Evolutionary conservation across 1,284 basidiomycete genomes (phyloP), one percentile per base, ranked within the genome.

Genomic region (Fistulinella cinereoalba): DNA sequence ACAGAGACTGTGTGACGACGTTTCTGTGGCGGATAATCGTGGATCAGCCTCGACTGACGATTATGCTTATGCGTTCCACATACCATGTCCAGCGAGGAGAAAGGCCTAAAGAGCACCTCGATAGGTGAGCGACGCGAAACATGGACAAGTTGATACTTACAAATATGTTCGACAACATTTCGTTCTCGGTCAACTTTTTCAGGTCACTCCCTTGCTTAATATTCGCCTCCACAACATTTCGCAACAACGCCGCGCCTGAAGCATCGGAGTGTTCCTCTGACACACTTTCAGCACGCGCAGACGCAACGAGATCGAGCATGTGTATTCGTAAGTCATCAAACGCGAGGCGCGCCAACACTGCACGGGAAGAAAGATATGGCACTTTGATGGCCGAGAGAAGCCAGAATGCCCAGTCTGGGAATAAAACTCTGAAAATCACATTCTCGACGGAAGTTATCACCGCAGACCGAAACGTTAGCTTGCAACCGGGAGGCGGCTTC

Each of bases 221-320:
- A 50, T 76, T 77, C 0, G 73, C 73, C 46, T 69, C 67, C 3
- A 76, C 75, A 23, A 76, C 55, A 54, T 73, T 76, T 28, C 62
- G 63, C 33, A 78, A 52, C 23, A 74, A 55, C 10, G 66, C 68
- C 33, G 69, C 62, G 23, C 67, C 61, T 3, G 64, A 66, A 25
- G 62, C 58, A n/a, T 63, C 58, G 3, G 43, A 16, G 15, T 2
- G 16, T 56, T 66, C 58, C 3, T 53, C 51, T n/a, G 59, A 49
- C 1, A 38, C 42, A 16, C 69, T 60, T 37, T 67, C 64, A 12
- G 61, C 61, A 16, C 68, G 67, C 13, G 71, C 69, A 31, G 56
- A 50, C 2, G 63, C 53, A 1, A 76, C 57, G 3, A 75, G 54
- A 16, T 75, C 71, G 29, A 67, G 43, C 65, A 75, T 70, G 46